phyloP scores from a whole-genome alignment of 2,329 filamentous ascomycete species.

The Fusarium miscanthi region DNA sequence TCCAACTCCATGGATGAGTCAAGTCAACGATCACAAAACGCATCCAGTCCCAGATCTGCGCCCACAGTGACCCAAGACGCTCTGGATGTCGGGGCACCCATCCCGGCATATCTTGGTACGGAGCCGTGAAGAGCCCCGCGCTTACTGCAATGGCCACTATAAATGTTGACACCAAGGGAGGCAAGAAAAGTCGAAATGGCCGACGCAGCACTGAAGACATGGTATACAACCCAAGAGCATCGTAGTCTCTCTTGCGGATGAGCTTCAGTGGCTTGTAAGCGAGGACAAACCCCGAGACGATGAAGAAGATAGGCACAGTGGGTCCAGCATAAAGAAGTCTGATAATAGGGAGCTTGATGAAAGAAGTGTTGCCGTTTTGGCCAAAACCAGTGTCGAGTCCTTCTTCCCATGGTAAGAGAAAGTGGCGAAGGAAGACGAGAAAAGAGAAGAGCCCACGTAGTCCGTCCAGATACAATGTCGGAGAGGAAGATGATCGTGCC shows the following conservation, averaged over 20 bases:
- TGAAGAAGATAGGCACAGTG: not conserved
- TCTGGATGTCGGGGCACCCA: not conserved
- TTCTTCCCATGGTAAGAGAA: not conserved
- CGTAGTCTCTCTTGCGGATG: not conserved
- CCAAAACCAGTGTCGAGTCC: not conserved
- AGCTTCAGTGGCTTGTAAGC: not conserved
- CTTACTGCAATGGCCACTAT: not conserved
- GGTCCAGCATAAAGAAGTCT: not conserved
- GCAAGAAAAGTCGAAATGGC: not conserved
- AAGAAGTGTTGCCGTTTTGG: not conserved
- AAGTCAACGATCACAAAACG: not conserved
- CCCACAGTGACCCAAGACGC: not conserved
- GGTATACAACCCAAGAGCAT: not conserved
- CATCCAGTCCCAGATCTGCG: not conserved
- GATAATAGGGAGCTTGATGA: not conserved
- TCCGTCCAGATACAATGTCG: not conserved
- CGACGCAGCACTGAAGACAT: not conserved
- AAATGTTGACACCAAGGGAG: not conserved
- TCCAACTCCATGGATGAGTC: not conserved
- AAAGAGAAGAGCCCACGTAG: not conserved
- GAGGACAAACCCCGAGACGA: rapidly evolving
- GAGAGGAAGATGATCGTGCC: rapidly evolving
- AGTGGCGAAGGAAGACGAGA: not conserved
- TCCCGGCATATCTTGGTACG: not conserved
- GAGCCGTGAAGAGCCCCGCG: rapidly evolving